Evolutionary conservation across 108 stramenopile genomes (phyloP).

Genomic region (Skeletonema grethae): DNA sequence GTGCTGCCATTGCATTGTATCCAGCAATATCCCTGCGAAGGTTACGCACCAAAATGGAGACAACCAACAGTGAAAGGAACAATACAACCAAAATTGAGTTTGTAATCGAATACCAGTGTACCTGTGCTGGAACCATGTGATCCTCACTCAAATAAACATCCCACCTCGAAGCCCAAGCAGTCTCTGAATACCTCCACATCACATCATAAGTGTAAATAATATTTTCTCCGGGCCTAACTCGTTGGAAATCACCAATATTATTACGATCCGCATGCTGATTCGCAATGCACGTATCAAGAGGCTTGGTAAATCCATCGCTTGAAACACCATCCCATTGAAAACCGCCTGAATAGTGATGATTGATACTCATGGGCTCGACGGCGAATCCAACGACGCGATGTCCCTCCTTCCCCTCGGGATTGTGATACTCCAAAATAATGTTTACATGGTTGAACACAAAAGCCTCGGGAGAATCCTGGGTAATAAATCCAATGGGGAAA

Average conservation of each 20-base stretch:
- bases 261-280: conserved; percentile 48
- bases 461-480: conserved; percentile 55
- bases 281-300: conserved; percentile 67
- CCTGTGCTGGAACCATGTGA: conserved; percentile 91
- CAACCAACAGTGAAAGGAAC: conserved; percentile 94
- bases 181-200: conserved; percentile 84
- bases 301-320: conserved; percentile 64
- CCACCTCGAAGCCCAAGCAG: conserved; percentile 98
- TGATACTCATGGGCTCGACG: conserved; percentile 92
- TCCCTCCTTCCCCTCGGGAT: conserved; percentile 76
- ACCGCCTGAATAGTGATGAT: conserved; percentile 77
- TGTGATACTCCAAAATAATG: conserved; percentile 90
- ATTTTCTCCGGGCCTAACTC: conserved; percentile 55
- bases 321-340: conserved; percentile 77
- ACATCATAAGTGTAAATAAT: conserved; percentile 99
- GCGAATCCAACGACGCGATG: conserved; percentile 95
- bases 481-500: conserved; percentile 91
- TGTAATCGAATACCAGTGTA: conserved; percentile 98
- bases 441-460: conserved; percentile 97
- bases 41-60: conserved; percentile 94
- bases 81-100: conserved; percentile 94
- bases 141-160: conserved; percentile 96
- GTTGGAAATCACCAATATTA: conserved; percentile 50
- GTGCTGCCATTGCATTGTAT: conserved; percentile 90
- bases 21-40: conserved; percentile 93